phyloP scores from a whole-genome alignment of 306 rosid species.

The Cicer bijugum region DNA sequence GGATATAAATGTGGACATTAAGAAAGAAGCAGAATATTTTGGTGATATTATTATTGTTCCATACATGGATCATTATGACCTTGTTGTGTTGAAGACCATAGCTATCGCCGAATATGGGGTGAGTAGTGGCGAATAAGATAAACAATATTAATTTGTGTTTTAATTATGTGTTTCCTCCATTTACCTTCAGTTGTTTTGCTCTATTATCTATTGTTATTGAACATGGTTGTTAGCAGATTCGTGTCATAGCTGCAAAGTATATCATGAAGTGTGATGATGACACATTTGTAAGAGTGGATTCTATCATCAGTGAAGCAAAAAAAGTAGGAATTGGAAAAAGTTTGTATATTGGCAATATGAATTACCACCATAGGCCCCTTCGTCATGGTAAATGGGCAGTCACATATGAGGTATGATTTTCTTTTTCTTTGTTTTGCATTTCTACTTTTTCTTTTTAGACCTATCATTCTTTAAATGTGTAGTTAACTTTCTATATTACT shows the following conservation, averaged over 20 bases:
- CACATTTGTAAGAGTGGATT: constrained; percentile 89
- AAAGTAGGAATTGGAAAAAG: constrained; percentile 56
- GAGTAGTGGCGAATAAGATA: constrained; percentile 43
- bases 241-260: constrained; percentile 65
- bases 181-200: neutral
- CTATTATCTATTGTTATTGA: constrained; percentile 24
- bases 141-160: constrained; percentile 1
- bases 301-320: constrained; percentile 67
- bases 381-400: constrained; percentile 95
- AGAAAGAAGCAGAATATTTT: constrained; percentile 85
- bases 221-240: constrained; percentile 57
- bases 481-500: no score
- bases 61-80: constrained; percentile 93
- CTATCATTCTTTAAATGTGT: no score
- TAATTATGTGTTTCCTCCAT: constrained; percentile 3
- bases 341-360: constrained; percentile 85
- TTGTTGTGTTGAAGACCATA: constrained; percentile 90
- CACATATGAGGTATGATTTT: constrained; percentile 73
- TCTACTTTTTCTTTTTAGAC: neutral
- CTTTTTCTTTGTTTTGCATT: neutral
- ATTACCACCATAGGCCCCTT: constrained; percentile 69
- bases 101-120: constrained; percentile 98
- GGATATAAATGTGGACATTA: constrained; percentile 78
- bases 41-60: constrained; percentile 89
- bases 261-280: constrained; percentile 96